Evolutionary conservation across 2,329 filamentous ascomycete genomes (phyloP).

Genomic region (Paecilomyces fulvus): DNA sequence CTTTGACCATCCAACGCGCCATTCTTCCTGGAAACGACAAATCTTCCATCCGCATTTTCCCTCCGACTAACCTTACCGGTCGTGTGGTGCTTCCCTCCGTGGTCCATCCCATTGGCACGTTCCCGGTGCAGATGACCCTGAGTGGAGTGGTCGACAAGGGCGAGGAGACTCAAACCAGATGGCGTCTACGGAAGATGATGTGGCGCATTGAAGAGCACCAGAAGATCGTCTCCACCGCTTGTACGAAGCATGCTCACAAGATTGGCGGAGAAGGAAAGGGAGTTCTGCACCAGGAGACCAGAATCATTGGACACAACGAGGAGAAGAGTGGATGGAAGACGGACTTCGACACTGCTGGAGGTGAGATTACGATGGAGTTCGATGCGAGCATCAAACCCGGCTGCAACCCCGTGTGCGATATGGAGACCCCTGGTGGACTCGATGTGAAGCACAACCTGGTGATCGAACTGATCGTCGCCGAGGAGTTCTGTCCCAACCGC

Average conservation of each 20-base stretch:
- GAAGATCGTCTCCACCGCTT: conserved; percentile 70
- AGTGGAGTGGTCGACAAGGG: conserved; percentile 75
- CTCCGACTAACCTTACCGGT: conserved; percentile 86
- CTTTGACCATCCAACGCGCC: conserved; percentile 68
- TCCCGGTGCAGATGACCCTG: conserved; percentile 70
- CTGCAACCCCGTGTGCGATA: conserved; percentile 65
- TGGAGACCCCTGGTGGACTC: conserved; percentile 64
- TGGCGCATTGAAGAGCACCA: conserved; percentile 90
- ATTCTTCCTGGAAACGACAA: conserved; percentile 73
- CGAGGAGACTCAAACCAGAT: conserved; percentile 63
- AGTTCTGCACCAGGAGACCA: conserved; percentile 62
- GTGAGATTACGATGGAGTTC: conserved; percentile 78
- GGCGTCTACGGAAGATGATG: conserved; percentile 82
- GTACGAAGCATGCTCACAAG: conserved; percentile 63
- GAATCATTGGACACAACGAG: conserved; percentile 71
- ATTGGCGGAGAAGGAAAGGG: conserved; percentile 61
- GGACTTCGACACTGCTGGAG: conserved; percentile 56
- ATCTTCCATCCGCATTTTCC: conserved; percentile 88
- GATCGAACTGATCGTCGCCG: conserved; percentile 86
- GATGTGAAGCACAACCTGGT: conserved; percentile 77
- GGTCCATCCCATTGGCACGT: conserved; percentile 76
- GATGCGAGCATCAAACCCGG: conserved; percentile 53
- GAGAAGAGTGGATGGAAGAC: conserved; percentile 88
- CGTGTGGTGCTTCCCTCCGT: conserved; percentile 73
- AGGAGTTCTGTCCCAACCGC: conserved; percentile 68